Base-by-base conservation (phyloP, 2,329 filamentous ascomycete species). In the Beauveria pseudobassiana region DNA sequence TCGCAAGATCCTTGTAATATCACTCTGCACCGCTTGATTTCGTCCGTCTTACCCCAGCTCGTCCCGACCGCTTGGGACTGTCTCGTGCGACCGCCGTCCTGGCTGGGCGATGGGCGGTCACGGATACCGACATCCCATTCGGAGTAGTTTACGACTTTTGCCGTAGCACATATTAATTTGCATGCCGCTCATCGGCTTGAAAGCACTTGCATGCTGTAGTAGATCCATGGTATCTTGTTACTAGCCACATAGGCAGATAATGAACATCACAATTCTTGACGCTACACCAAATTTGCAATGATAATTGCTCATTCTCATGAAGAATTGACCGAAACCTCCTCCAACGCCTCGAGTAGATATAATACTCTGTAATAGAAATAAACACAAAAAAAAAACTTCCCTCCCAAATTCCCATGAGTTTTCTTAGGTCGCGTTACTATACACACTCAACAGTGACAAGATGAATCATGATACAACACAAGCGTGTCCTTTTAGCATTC, bases 401-500 rank as follows among this genome's bases (percentile, higher is more conserved):
- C 30, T 49, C 34, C 16, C 43, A 22, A 49, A 49, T 38, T 34
- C 43, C 30, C 54, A 38, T 57, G 18, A 46, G 14, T 28, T 8
- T 49, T 49, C 28, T 58, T 22, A 24, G 55, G 14, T 58, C 55
- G 26, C 55, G 28, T 58, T 58, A 58, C 30, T 59, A 43, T 59
- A 59, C 56, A 59, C 18, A 49, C 38, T 30, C 34, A 45, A 48
- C 46, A 30, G 24, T 52, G 40, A 55, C 22, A 14, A 28, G 38
- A 40, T 38, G n/a, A 24, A 57, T 24, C 38, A 34, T 51, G 22
- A 51, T 45, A 50, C 22, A 51, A 55, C 50, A 42, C 18, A 55
- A 38, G 24, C 26, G 24, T 26, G 10, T 51, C 24, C 40, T 58
- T 38, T 70, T 67, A 75, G 51, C 71, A 71, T 53, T 75, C 73